These are phyloP conservation scores for Atkinsonella texensis DNA, from an alignment of 2,329 filamentous ascomycete genomes.

Conservation along the genomic window DNA sequence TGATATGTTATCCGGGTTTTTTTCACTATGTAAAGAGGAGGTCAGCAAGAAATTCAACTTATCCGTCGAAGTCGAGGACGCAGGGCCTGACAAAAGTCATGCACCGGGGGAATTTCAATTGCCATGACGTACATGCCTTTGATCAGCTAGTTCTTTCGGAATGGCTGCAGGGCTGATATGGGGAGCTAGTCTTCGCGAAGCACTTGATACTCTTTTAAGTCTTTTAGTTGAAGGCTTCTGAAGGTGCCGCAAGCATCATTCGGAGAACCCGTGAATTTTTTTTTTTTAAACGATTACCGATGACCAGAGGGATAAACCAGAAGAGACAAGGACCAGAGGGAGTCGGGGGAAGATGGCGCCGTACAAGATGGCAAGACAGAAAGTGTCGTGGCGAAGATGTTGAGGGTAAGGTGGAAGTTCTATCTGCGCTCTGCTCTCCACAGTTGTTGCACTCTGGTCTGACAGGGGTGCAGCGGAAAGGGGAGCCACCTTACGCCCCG, in stretches of 20 bases:
- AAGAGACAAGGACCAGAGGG: slow-evolving; percentile 21
- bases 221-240: slow-evolving; percentile 9
- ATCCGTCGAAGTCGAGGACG: no score
- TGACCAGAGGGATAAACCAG: slow-evolving; percentile 30
- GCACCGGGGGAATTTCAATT: neutral
- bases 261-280: slow-evolving; percentile 18
- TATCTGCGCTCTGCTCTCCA: slow-evolving; percentile 21
- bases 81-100: no score
- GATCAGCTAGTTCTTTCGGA: neutral
- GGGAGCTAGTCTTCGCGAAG: neutral
- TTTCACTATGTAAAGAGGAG: neutral
- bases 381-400: slow-evolving; percentile 15
- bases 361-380: slow-evolving; percentile 13
- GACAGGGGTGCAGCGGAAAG: slow-evolving; percentile 10
- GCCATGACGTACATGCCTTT: neutral
- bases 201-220: slow-evolving; percentile 1
- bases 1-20: no score
- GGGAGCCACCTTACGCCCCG: neutral
- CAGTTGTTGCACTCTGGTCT: slow-evolving; percentile 11
- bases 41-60: neutral
- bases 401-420: slow-evolving; percentile 32
- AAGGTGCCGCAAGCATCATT: slow-evolving; percentile 28
- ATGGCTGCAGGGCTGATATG: neutral
- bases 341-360: slow-evolving; percentile 11
- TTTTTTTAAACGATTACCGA: slow-evolving; percentile 19